These are phyloP conservation scores for Asterionellopsis glacialis DNA, from an alignment of 108 stramenopile species.

Conservation along the genomic window DNA sequence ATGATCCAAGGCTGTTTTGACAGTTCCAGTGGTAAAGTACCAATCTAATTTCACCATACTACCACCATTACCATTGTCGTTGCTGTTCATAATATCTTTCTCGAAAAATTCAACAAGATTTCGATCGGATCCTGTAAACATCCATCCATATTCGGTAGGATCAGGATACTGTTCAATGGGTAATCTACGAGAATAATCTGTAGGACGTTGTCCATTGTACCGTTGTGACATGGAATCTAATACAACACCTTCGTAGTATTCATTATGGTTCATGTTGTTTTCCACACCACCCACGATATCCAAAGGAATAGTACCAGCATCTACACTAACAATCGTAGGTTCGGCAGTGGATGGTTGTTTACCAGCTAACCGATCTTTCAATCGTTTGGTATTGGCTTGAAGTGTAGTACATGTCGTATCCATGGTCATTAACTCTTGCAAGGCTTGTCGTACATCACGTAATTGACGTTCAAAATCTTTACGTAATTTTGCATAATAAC, in stretches of 20 bases:
- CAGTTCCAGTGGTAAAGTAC: slow-evolving; percentile 51
- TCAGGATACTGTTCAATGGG: slow-evolving; percentile 40
- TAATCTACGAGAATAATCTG: slow-evolving; percentile 22
- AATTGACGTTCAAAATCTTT: slow-evolving; percentile 22
- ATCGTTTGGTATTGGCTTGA: not conserved
- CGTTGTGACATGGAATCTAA: slow-evolving; percentile 4
- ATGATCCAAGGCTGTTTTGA: slow-evolving; percentile 51
- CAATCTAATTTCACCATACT: slow-evolving; percentile 43
- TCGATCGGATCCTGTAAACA: slow-evolving; percentile 42
- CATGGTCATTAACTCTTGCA: slow-evolving; percentile 14
- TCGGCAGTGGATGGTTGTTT: not conserved
- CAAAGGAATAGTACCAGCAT: slow-evolving; percentile 4
- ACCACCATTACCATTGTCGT: not conserved
- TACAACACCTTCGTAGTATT: not conserved
- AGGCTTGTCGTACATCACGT: slow-evolving; percentile 17
- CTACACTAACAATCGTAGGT: not conserved
- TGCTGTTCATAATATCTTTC: slow-evolving; percentile 13
- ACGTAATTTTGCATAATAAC: slow-evolving; percentile 23
- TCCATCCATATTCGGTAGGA: slow-evolving; percentile 52
- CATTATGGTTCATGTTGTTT: not conserved
- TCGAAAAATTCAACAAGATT: slow-evolving; percentile 52
- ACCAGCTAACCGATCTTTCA: not conserved
- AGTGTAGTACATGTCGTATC: slow-evolving; percentile 7
- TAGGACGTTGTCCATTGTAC: slow-evolving; percentile 22
- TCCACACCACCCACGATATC: not conserved